Evolutionary conservation across 441 rosid genomes (phyloP).

Genomic region (Erysimum cheiri): DNA sequence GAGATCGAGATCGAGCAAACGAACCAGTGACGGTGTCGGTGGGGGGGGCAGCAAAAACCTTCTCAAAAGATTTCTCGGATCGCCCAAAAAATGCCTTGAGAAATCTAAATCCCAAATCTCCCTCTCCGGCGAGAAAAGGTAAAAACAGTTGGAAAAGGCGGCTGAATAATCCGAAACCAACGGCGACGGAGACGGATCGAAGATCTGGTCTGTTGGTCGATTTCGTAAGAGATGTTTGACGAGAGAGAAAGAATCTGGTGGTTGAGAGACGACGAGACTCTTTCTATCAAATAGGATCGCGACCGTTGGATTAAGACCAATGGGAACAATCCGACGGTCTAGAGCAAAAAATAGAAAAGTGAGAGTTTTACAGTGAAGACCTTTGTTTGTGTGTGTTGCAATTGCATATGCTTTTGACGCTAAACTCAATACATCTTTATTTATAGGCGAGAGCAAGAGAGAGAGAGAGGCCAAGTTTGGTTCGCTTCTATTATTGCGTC

Average conservation of each 20-base stretch:
- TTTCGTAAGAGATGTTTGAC: slow-evolving; percentile 25
- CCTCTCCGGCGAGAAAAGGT: slow-evolving; percentile 1
- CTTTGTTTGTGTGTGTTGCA: slow-evolving; percentile 1
- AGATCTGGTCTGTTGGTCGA: slow-evolving; percentile 36
- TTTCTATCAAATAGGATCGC: slow-evolving; percentile 23
- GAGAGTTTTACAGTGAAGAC: slow-evolving; percentile 6
- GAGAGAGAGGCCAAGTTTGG: slow-evolving; percentile 26
- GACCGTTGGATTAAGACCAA: slow-evolving; percentile 40
- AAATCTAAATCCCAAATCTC: slow-evolving; percentile 22
- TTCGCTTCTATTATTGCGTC: slow-evolving; percentile 45
- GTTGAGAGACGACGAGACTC: slow-evolving; percentile 45
- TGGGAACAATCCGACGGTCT: slow-evolving; percentile 36
- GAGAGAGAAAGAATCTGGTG: slow-evolving; percentile 41
- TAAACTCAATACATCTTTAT: slow-evolving; percentile 33
- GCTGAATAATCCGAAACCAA: slow-evolving; percentile 7
- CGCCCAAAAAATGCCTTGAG: slow-evolving; percentile 22
- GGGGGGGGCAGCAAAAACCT: slow-evolving; percentile 5
- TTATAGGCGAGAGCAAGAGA: slow-evolving; percentile 39
- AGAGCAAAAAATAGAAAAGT: neutral
- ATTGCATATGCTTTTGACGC: slow-evolving; percentile 33
- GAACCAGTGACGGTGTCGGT: slow-evolving; percentile 40
- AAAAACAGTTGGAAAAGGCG: slow-evolving; percentile 23
- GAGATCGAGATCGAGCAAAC: slow-evolving; percentile 35
- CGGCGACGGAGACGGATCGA: slow-evolving; percentile 42
- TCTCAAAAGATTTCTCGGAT: slow-evolving; percentile 12